Percentiles rank a stretch among this genome's conserved stretches.
These are phyloP conservation scores for Helotiales sp. DNA, from an alignment of 2,329 filamentous ascomycete genomes.

Conservation along the genomic window DNA sequence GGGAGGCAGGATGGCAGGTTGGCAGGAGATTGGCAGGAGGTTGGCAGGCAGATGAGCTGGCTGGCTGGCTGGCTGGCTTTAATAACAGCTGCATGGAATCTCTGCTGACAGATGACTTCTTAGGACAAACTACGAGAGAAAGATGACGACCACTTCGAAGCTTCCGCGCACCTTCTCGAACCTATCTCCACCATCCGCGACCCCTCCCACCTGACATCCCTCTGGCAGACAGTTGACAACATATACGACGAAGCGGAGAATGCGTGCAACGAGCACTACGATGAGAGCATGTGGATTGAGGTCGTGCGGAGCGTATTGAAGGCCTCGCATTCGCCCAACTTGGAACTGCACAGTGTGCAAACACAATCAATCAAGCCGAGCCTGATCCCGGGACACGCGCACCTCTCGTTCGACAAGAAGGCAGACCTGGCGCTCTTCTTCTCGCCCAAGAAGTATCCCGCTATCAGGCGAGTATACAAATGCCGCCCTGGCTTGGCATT, in stretches of 20 bases:
- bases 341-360: background rate
- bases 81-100: background rate
- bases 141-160: background rate
- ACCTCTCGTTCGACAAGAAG: background rate
- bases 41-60: too few species aligned
- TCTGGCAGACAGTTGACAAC: background rate
- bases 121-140: background rate
- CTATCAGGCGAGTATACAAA: background rate
- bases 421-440: background rate
- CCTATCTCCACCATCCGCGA: background rate
- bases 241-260: background rate
- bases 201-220: background rate
- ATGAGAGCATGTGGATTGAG: background rate
- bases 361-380: background rate
- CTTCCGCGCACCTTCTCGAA: background rate
- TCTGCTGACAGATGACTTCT: background rate
- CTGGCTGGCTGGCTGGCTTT: too few species aligned
- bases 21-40: too few species aligned
- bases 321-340: background rate
- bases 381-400: background rate
- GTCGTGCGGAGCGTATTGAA: background rate
- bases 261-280: background rate
- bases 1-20: too few species aligned
- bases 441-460: background rate
- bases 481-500: background rate